Evolutionary conservation across 2,329 filamentous ascomycete genomes (phyloP).

Genomic region (Trichoderma harzianum): DNA sequence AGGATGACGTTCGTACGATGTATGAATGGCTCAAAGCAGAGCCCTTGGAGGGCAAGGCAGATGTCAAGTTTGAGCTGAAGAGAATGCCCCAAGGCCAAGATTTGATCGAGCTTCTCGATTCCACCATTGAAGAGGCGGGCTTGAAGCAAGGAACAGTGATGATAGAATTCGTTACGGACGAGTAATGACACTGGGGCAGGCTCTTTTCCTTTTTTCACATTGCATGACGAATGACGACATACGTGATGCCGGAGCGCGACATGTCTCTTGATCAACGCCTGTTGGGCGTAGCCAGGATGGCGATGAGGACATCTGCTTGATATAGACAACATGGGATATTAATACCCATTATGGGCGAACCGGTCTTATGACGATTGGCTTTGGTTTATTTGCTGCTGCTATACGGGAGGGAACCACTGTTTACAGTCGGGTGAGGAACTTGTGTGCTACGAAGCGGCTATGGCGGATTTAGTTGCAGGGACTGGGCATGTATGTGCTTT

Average conservation of each 20-base stretch:
- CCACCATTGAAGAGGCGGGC: conserved; percentile 74
- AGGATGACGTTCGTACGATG: conserved; percentile 75
- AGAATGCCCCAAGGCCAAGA: conserved; percentile 75
- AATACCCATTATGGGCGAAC: conserved; percentile 11
- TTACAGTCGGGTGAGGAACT: not conserved
- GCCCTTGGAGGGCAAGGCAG: conserved; percentile 75
- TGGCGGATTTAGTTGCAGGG: not conserved
- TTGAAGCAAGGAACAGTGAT: conserved; percentile 93
- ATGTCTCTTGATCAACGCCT: not conserved
- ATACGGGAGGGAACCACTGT: not conserved
- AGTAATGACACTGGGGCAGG: conserved; percentile 29
- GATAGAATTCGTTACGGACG: conserved; percentile 76
- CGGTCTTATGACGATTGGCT: conserved; percentile 10
- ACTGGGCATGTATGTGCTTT: not conserved
- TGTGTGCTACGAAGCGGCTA: not conserved
- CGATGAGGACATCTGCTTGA: not conserved
- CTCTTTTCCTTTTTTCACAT: not conserved
- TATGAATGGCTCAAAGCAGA: conserved; percentile 97
- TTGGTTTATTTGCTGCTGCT: not conserved
- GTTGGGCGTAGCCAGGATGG: not conserved
- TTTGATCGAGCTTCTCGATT: conserved; percentile 70
- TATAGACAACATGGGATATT: conserved; percentile 16
- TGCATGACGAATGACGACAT: conserved; percentile 10
- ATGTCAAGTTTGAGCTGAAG: conserved; percentile 81
- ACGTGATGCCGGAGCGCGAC: not conserved